phyloP scores from a whole-genome alignment of 2,329 filamentous ascomycete species.

The Stemphylium vesicarium region DNA sequence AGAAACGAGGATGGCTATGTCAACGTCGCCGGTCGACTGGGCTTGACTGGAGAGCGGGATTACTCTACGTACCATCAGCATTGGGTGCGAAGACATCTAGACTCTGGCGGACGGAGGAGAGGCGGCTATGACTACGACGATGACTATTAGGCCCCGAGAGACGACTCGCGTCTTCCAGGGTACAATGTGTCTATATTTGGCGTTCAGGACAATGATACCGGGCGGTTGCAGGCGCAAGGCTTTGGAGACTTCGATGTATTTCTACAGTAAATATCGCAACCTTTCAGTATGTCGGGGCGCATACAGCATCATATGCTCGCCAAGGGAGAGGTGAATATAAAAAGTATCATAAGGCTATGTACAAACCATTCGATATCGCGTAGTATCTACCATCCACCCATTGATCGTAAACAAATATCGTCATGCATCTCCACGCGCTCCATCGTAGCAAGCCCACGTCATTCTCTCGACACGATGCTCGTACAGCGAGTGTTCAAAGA shows the following conservation, averaged over 20 bases:
- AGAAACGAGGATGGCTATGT: conserved; percentile 63
- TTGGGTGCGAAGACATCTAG: conserved; percentile 30
- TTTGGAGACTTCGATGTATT: neutral
- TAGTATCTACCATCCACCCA: too few relatives aligned
- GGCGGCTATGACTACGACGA: conserved; percentile 3
- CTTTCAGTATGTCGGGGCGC: neutral
- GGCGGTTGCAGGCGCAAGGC: too few relatives aligned
- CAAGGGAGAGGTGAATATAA: too few relatives aligned
- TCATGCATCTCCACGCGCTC: too few relatives aligned
- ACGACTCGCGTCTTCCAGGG: neutral
- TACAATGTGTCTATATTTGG: neutral
- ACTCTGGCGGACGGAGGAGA: conserved; percentile 4
- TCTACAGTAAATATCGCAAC: neutral
- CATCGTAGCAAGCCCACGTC: too few relatives aligned
- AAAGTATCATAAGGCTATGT: too few relatives aligned
- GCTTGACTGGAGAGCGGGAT: conserved; percentile 58
- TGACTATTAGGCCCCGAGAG: neutral
- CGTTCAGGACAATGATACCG: conserved; percentile 5
- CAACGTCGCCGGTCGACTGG: conserved; percentile 67
- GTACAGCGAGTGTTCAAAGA: too few relatives aligned
- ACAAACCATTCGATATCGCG: too few relatives aligned
- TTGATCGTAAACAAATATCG: too few relatives aligned
- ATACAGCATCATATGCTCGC: too few relatives aligned
- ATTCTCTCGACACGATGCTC: too few relatives aligned
- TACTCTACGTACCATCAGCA: conserved; percentile 36